Conservation (phyloP, 2,329 filamentous ascomycete genomes). For the Claviceps humidiphila region DNA sequence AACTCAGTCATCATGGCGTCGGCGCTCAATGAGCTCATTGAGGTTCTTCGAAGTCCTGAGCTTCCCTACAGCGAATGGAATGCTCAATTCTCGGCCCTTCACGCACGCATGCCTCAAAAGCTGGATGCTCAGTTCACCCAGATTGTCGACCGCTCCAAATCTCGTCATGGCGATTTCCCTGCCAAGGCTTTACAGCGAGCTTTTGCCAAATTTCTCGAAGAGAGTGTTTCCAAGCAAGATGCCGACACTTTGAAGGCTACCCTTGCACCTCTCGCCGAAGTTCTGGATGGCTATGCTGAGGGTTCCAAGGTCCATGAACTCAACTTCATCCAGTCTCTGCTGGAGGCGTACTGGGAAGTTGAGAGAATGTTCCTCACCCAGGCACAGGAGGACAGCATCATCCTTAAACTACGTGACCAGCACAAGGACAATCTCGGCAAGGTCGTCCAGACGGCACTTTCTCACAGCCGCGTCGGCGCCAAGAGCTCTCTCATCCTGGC, state of each 20-base stretch:
- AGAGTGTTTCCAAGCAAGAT: constrained; percentile 63
- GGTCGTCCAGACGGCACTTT: constrained; percentile 81
- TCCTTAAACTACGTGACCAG: constrained; percentile 86
- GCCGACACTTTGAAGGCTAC: constrained; percentile 59
- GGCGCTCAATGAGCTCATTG: constrained; percentile 78
- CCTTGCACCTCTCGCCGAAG: constrained; percentile 60
- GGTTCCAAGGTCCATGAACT: constrained; percentile 88
- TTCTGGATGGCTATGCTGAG: constrained; percentile 71
- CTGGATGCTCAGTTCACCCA: constrained; percentile 72
- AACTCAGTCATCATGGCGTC: constrained; percentile 92
- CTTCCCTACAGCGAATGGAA: constrained; percentile 95
- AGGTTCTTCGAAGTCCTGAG: constrained; percentile 77
- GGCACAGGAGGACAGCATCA: constrained; percentile 84
- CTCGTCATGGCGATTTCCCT: constrained; percentile 76
- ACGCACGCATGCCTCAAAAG: constrained; percentile 92
- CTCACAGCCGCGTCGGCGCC: constrained; percentile 78
- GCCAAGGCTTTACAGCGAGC: constrained; percentile 76
- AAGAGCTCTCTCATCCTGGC: constrained; percentile 92
- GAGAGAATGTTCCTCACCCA: constrained; percentile 81
- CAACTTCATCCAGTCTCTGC: constrained; percentile 61
- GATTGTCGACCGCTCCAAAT: constrained; percentile 71
- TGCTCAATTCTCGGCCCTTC: constrained; percentile 89
- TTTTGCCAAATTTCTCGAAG: constrained; percentile 77
- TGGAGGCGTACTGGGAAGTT: constrained; percentile 69
- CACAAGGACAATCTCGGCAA: constrained; percentile 83